Conservation (phyloP, 495 filamentous ascomycete species). For the Penicillium manginii region DNA sequence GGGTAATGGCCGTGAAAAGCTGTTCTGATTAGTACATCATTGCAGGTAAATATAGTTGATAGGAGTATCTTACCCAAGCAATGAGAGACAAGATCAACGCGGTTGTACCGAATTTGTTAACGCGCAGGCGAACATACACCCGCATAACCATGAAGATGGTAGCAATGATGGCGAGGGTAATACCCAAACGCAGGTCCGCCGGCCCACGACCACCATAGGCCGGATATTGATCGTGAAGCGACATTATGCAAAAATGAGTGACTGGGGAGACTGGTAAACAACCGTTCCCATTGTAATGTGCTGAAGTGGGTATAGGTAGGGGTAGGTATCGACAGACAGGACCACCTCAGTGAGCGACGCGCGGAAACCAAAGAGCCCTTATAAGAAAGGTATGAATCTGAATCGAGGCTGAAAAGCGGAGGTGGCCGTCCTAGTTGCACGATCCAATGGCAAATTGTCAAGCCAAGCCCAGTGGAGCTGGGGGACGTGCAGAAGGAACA, state of each 20-base stretch:
- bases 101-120: slow-evolving; percentile 28
- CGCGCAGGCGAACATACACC: slow-evolving; percentile 23
- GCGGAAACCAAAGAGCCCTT: slow-evolving; percentile 1
- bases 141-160: slow-evolving; percentile 25
- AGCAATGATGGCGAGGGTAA: slow-evolving; percentile 19
- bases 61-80: slow-evolving; percentile 19
- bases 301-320: neutral
- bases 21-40: slow-evolving; percentile 2
- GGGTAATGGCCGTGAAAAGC: slow-evolving; percentile 24
- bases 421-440: slow-evolving; percentile 6
- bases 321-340: too few relatives aligned
- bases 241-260: slow-evolving; percentile 22
- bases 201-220: slow-evolving; percentile 27
- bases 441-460: slow-evolving; percentile 11
- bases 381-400: slow-evolving; percentile 1
- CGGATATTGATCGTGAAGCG: slow-evolving; percentile 22
- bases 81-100: slow-evolving; percentile 21
- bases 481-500: slow-evolving; percentile 16
- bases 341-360: neutral
- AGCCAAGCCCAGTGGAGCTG: slow-evolving; percentile 3
- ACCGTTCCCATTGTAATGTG: slow-evolving; percentile 13
- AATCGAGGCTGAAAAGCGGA: slow-evolving; percentile 16
- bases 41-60: neutral
- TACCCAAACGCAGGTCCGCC: slow-evolving; percentile 20
- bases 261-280: slow-evolving; percentile 9